Base-by-base conservation (phyloP, 2,329 filamentous ascomycete species). In the Colletotrichum costaricense region DNA sequence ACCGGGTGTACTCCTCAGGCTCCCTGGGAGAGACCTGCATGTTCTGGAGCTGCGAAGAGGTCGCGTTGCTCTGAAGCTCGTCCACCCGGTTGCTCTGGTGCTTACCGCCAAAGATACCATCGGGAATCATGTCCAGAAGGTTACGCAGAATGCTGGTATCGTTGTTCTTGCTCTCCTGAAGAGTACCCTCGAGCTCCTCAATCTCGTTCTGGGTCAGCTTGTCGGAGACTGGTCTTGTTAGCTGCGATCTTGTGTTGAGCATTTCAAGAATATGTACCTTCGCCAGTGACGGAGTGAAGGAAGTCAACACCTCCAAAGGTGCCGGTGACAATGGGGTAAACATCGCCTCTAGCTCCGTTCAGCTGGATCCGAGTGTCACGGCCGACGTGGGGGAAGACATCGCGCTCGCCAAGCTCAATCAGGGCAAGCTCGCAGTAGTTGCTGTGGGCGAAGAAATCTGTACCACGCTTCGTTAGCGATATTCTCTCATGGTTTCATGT, bases 241-340 rank as follows among this genome's bases (percentile, higher is more conserved):
- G 77, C 58, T 49, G 63, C 33, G 54, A 46, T 30, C 1, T 12
- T 7, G 26, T 16, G 22, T 52, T 6, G 24, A 16, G n/a, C 11
- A 14, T 16, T 14, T 57, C 16, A 28, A n/a, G 16, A 16, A 19
- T 33, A 54, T 82, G n/a, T 75, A 89, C 88, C 85, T 85, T 92
- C 91, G 72, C 91, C 90, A 58, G 90, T 94, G 35, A 97, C 95
- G 1, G 94, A 97, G 85, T 97, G 95, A 74, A 98, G 86, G 84
- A 98, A 98, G 79, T 98, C 96, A 16, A 98, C 95, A 75, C 95
- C 95, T 74, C 95, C 95, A 82, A 98, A 98, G 7, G 95, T 98
- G 73, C 96, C 95, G 1, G 95, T 98, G 57, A 97, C 89, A 74
- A 96, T 86, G 7, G 95, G 95, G 78, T 93, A 98, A 74, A 98